Percentiles rank a stretch among this genome's conserved stretches.
phyloP scores from a whole-genome alignment of 129 eudicot species.

The Lactuca sativa region DNA sequence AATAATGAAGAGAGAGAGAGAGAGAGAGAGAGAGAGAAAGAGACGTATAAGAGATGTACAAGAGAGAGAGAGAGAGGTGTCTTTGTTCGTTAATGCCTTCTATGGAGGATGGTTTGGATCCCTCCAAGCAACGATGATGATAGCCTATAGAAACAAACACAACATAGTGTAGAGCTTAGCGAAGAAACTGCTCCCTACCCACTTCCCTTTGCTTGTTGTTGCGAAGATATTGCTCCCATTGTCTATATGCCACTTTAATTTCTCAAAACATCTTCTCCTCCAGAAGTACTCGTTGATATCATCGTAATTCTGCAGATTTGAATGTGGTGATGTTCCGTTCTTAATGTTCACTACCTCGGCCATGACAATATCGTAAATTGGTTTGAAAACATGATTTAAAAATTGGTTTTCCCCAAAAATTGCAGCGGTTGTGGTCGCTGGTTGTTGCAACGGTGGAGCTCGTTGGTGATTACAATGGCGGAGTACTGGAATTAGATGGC shows the following conservation, averaged over 20 bases:
- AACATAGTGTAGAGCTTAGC: conserved; percentile 93
- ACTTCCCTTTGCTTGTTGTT: conserved; percentile 41
- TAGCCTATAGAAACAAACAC: conserved; percentile 73
- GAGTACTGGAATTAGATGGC: no score
- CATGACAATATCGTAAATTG: conserved; percentile 67
- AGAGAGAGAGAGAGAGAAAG: no score
- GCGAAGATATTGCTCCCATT: conserved; percentile 77
- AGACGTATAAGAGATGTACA: no score
- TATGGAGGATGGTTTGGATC: conserved; percentile 55
- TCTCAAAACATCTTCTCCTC: conserved; percentile 86
- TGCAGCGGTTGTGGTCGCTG: no score
- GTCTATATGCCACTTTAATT: conserved; percentile 82
- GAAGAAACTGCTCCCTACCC: conserved; percentile 90
- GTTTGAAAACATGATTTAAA: conserved; percentile 51
- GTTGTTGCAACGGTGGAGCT: no score
- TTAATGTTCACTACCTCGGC: conserved; percentile 65
- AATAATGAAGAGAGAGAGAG: conserved; percentile 58
- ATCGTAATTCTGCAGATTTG: conserved; percentile 86
- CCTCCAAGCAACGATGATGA: conserved; percentile 79
- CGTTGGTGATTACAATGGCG: no score
- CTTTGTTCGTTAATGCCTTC: conserved; percentile 53
- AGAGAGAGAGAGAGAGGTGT: no score
- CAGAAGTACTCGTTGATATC: conserved; percentile 92
- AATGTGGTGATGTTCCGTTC: conserved; percentile 85
- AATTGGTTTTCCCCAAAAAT: conserved; percentile 72